Evolutionary conservation across 176 grass and related monocot species (phyloP).

Genomic region (Luzula sylvatica): DNA sequence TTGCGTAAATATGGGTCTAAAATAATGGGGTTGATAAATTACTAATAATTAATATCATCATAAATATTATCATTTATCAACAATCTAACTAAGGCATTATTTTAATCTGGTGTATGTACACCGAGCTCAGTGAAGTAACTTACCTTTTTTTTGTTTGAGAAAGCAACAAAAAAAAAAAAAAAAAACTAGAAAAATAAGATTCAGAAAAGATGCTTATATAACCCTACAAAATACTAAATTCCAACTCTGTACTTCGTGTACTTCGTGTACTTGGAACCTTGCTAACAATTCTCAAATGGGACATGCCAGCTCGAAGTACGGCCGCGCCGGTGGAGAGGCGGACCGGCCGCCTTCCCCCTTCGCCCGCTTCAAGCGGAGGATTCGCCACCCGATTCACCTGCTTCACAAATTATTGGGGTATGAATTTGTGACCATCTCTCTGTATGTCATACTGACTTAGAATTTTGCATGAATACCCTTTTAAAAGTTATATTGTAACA

Average conservation of each 20-base stretch:
- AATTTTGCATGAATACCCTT: slow-evolving; percentile 1
- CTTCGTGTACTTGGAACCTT: too few relatives aligned
- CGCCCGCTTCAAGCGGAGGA: slow-evolving; percentile 49
- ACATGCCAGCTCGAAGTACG: slow-evolving; percentile 34
- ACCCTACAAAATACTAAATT: too few relatives aligned
- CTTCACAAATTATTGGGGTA: slow-evolving; percentile 56
- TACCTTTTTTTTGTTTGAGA: too few relatives aligned
- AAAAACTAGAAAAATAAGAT: neutral
- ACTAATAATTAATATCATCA: too few relatives aligned
- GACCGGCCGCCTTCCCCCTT: slow-evolving; percentile 47
- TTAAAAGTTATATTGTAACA: neutral
- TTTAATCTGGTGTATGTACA: too few relatives aligned
- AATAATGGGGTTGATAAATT: too few relatives aligned
- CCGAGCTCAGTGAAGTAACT: neutral
- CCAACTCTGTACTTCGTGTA: too few relatives aligned
- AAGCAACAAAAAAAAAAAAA: too few relatives aligned
- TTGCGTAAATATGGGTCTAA: too few relatives aligned
- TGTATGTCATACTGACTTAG: neutral
- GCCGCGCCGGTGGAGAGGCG: slow-evolving; percentile 12
- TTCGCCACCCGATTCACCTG: slow-evolving; percentile 31
- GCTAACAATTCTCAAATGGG: slow-evolving; percentile 46
- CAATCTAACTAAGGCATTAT: too few relatives aligned
- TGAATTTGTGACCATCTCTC: neutral
- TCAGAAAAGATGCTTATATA: too few relatives aligned
- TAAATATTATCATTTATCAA: too few relatives aligned